Evolutionary conservation across 805 yeast species (phyloP), one percentile per base, ranked within the genome.

Genomic region (Candida easanensis): DNA sequence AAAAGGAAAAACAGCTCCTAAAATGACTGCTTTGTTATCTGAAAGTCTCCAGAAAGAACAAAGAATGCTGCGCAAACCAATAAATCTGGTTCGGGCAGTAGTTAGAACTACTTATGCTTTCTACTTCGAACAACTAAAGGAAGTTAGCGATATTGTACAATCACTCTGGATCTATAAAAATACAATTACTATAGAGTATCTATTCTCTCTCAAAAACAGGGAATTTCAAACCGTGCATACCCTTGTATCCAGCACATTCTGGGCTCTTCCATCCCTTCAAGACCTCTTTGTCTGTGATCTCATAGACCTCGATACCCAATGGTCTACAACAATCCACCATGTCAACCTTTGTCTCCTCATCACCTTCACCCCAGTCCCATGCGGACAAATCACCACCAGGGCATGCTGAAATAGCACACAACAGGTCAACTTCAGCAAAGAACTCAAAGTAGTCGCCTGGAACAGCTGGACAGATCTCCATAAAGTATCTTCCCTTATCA

Each of bases 321-420:
- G 84, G 83, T 53, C 85, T 65, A 54, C 87, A 80, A 54, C 80
- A 75, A 42, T 73, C 78, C 27, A 73, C 68, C 84, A 80, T 80
- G 47, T 75, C 77, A 32, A 65, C 72, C 16, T 59, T 61, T 10
- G 65, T 70, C 22, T 65, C 67, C 20, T 68, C 70, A 31, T 65
- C 71, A 41, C 73, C 72, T 58, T 78, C 84, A 43, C 85, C 85
- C 87, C 87, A 81, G 36, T 79, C 84, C 86, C 86, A 81, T 39
- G 70, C 67, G 22, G 82, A 76, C 46, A 80, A 64, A 59, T 80
- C 86, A 22, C 87, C 87, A 38, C 86, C 87, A 4, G 85, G 86
- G 58, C 85, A 81, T 8, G 85, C 80, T 42, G 79, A 73, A 37
- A 81, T 71, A 8, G 86, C 86, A 51, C 82, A 77, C 38, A 81